These are phyloP conservation scores for Cystobasidium slooffiae DNA, from an alignment of 1,284 basidiomycete genomes.

Conservation along the genomic window DNA sequence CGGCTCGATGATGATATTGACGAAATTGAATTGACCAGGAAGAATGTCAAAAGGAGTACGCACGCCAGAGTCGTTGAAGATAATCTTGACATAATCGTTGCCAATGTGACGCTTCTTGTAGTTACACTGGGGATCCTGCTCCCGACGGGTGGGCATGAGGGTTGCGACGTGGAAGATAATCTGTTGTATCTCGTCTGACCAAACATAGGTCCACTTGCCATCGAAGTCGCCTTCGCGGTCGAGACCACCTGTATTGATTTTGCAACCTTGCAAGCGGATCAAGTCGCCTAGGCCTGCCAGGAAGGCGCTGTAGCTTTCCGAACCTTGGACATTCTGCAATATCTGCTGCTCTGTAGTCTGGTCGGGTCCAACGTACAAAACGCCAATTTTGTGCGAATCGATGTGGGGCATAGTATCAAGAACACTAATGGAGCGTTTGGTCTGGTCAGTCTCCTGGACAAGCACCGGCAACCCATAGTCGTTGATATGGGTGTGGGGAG, in stretches of 20 bases:
- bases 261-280: slow-evolving; percentile 88
- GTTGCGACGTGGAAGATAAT: slow-evolving; percentile 95
- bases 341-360: slow-evolving; percentile 86
- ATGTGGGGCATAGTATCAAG: slow-evolving; percentile 91
- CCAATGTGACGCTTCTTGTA: slow-evolving; percentile 92
- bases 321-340: slow-evolving; percentile 86
- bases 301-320: slow-evolving; percentile 91
- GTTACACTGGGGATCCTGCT: slow-evolving; percentile 69
- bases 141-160: slow-evolving; percentile 82
- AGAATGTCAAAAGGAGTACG: slow-evolving; percentile 91
- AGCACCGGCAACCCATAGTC: slow-evolving; percentile 56
- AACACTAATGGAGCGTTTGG: slow-evolving; percentile 69
- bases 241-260: slow-evolving; percentile 70
- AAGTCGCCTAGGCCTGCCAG: slow-evolving; percentile 85
- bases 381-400: slow-evolving; percentile 95
- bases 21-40: slow-evolving; percentile 90
- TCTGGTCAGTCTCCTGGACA: slow-evolving; percentile 61
- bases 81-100: slow-evolving; percentile 91
- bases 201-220: slow-evolving; percentile 84
- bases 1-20: slow-evolving; percentile 95
- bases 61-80: slow-evolving; percentile 93
- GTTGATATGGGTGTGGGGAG: slow-evolving; percentile 46
- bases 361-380: slow-evolving; percentile 92
- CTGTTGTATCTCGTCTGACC: slow-evolving; percentile 98
- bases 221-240: slow-evolving; percentile 87